These are phyloP conservation scores for Malus fusca DNA, from an alignment of 306 rosid species.

Conservation along the genomic window DNA sequence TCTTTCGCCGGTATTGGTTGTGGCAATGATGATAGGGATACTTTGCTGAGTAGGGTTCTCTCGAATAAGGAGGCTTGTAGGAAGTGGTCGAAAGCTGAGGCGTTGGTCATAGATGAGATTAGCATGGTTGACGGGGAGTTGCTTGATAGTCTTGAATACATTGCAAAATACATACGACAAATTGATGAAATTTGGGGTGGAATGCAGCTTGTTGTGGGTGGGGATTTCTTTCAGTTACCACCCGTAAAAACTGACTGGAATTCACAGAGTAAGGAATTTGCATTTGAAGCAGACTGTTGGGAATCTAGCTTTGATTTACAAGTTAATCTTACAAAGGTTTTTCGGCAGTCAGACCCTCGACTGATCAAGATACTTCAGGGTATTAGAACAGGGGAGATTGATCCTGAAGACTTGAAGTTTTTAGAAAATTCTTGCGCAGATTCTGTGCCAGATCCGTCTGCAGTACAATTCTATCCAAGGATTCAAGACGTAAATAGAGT, in stretches of 20 bases:
- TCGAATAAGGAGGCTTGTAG: conserved; percentile 1
- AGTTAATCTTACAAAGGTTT: conserved; percentile 33
- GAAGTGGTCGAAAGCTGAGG: conserved; percentile 39
- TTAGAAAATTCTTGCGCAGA: conserved; percentile 23
- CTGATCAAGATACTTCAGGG: conserved; percentile 44
- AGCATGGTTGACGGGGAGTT: conserved; percentile 42
- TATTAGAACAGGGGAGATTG: conserved; percentile 41
- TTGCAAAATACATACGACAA: conserved; percentile 22
- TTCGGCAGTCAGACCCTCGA: conserved; percentile 40
- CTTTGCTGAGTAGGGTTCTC: conserved; percentile 8
- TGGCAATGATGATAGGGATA: neutral
- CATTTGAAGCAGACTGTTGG: conserved; percentile 61
- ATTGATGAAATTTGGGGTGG: conserved; percentile 47
- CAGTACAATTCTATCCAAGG: conserved; percentile 40
- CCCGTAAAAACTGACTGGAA: conserved; percentile 8
- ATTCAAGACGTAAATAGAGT: conserved; percentile 31
- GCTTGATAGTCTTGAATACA: conserved; percentile 36
- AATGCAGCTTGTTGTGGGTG: conserved; percentile 47
- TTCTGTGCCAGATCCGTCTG: conserved; percentile 25
- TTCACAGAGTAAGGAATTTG: conserved; percentile 16
- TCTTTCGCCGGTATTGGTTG: conserved; percentile 33
- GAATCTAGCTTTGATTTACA: conserved; percentile 36
- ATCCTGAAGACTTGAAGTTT: conserved; percentile 14
- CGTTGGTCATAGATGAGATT: conserved; percentile 50
- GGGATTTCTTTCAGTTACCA: conserved; percentile 66